A percentile compares a stretch with the other conserved stretches of the same genome.
Evolutionary conservation across 1,139 yeast genomes (phyloP).

Genomic region (Magnusiomyces paraingens): DNA sequence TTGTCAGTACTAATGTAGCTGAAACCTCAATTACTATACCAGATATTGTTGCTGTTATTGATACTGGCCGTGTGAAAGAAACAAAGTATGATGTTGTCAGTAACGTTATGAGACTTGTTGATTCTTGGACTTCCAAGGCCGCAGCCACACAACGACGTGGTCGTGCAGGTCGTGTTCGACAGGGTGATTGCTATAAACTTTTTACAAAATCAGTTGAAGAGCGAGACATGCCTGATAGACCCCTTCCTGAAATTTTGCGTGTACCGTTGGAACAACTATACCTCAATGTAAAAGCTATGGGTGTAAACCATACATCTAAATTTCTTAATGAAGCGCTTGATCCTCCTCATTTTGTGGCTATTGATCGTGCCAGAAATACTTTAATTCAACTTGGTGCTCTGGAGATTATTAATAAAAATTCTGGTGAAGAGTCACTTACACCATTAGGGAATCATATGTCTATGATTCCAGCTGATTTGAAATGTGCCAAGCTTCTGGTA

Average conservation of each 20-base stretch:
- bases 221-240: constrained; percentile 55
- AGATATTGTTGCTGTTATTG: constrained; percentile 89
- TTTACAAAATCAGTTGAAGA: constrained; percentile 59
- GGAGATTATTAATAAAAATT: constrained; percentile 22
- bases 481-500: constrained; percentile 74
- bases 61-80: constrained; percentile 78
- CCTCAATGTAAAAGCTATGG: constrained; percentile 83
- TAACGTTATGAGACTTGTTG: constrained; percentile 66
- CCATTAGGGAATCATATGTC: constrained; percentile 79
- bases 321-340: constrained; percentile 76
- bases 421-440: constrained; percentile 48
- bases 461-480: constrained; percentile 76
- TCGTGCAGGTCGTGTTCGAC: constrained; percentile 93
- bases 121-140: constrained; percentile 84
- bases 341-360: constrained; percentile 59
- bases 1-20: constrained; percentile 80
- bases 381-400: constrained; percentile 72
- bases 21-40: constrained; percentile 90
- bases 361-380: constrained; percentile 55
- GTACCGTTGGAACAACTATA: constrained; percentile 78
- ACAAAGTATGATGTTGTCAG: constrained; percentile 61
- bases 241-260: constrained; percentile 83
- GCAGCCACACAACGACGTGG: constrained; percentile 93
- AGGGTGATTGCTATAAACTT: constrained; percentile 75
- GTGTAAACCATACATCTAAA: constrained; percentile 58